Evolutionary conservation across 2,329 filamentous ascomycete species (phyloP), one percentile per base, ranked within the genome.

Genomic region (Aureobasidium sp.): DNA sequence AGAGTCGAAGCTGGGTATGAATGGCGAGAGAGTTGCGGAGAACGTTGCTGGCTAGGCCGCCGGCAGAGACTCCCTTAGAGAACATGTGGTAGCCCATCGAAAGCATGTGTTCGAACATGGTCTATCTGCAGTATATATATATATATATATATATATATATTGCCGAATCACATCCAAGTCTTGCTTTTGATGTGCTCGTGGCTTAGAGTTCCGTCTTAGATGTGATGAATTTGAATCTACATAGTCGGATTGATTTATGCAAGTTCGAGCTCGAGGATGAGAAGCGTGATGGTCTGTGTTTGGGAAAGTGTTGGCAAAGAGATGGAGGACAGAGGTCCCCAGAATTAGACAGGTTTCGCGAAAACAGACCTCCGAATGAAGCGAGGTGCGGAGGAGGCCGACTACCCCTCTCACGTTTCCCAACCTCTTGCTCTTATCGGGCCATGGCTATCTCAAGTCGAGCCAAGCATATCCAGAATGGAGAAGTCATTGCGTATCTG

Each of bases 11-110:
- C 52, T 79, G 3, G 75, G 74, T 1, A 66, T 65, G 42, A 69
- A 78, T 64, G 78, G 78, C n/a, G 69, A 70, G 62, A 76, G 67
- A 63, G 68, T 71, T 1, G 78, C 73, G 5, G 78, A 81, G 70
- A 79, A 80, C 67, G 75, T 80, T 15, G 77, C 77, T 41, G 76
- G 76, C n/a, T 77, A 58, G 39, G 14, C 17, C 27, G 31, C 22
- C 22, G 22, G 22, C 22, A 25, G 22, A 3, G 22, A 25, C 22
- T 25, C 3, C 22, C 3, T 25, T 25, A 3, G 22, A 25, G 22
- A 25, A 25, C 1, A 25, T 25, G 22, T 25, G 22, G 22, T 25
- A 25, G 22, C 22, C 22, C 22, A 25, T 25, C 22, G 22, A 25
- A 3, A 25, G 3, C 22, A 25, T 25, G 22, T 25, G 22, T 25